These are phyloP conservation scores for Wickerhamiella slavikovae DNA, from an alignment of 805 yeast genomes.

Conservation along the genomic window DNA sequence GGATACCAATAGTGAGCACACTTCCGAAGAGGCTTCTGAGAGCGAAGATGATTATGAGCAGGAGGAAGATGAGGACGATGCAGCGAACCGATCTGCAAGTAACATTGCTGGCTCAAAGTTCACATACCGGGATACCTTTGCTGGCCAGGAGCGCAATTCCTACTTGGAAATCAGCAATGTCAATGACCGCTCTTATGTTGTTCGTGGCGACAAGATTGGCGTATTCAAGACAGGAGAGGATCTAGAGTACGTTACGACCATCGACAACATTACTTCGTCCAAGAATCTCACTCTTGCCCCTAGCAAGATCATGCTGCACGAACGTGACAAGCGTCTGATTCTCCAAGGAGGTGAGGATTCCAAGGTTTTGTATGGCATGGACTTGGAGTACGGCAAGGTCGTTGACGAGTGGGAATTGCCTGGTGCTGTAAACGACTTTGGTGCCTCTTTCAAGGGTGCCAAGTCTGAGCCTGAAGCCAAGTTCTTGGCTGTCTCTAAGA, in stretches of 20 bases:
- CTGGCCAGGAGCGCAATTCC: conserved; percentile 28
- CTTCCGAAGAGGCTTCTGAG: conserved; percentile 17
- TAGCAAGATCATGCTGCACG: conserved; percentile 50
- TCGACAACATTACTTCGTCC: conserved; percentile 33
- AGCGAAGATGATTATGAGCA: conserved; percentile 20
- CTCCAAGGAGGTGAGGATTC: conserved; percentile 31
- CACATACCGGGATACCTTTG: too few relatives aligned
- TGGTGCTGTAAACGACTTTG: conserved; percentile 29
- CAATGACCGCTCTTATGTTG: conserved; percentile 57
- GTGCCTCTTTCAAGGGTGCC: conserved; percentile 53
- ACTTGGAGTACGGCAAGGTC: conserved; percentile 54
- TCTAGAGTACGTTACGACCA: conserved; percentile 46
- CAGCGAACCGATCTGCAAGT: too few relatives aligned
- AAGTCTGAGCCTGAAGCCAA: conserved; percentile 59
- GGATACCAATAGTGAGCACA: conserved; percentile 17
- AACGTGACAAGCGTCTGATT: conserved; percentile 48
- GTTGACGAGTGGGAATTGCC: conserved; percentile 57
- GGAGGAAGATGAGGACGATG: conserved; percentile 14
- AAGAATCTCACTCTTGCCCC: conserved; percentile 36
- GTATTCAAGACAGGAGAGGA: conserved; percentile 42
- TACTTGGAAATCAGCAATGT: conserved; percentile 50
- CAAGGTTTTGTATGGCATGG: conserved; percentile 46
- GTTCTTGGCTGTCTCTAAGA: conserved; percentile 44
- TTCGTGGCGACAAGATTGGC: conserved; percentile 61
- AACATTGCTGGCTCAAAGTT: too few relatives aligned